Evolutionary conservation across 2,329 filamentous ascomycete genomes (phyloP), one percentile per base, ranked within the genome.

Genomic region (Arthrocladium fulminans): DNA sequence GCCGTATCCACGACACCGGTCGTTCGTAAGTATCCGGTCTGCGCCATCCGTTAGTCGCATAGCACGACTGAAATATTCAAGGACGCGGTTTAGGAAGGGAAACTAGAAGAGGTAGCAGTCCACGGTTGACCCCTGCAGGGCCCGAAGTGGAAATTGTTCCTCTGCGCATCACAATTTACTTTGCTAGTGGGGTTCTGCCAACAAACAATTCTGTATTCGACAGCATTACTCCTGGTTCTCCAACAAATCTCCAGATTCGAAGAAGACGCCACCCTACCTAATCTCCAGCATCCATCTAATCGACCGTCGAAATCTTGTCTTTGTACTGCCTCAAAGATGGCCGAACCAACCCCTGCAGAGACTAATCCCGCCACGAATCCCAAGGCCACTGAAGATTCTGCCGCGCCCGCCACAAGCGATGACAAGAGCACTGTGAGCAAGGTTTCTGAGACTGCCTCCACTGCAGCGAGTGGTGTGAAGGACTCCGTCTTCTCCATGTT

Each of bases 401-500:
- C 57, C n/a, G 46, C 55, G 19, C 49, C 52, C n/a, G 44, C 49
- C 27, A 48, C 55, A 30, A 54, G 55, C 20, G 48, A 48, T 46
- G 54, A 52, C 3, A 45, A 54, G 34, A 57, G 55, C 44, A 49
- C 53, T 30, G 50, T 60, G 17, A 54, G 50, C 23, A 57, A 42
- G 35, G 54, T 54, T 9, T 48, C 57, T 23, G 53, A 39, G 12
- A 50, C 55, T 37, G 51, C 57, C 38, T 45, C 57, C 30, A 27
- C 55, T n/a, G 56, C 58, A 8, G 57, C 60, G 8, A 41, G 55
- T 27, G 57, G 57, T 19, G 58, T 60, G 35, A 60, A 55, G 45
- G 72, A 74, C 61, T 77, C 67, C 53, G 86, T 97, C 57, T 97
- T 97, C 76, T 90, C 87, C 69, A 97, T 98, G 92, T 98, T 98